A percentile compares a stretch with the other conserved stretches of the same genome.
Conservation (phyloP, 139 green algal genomes). For the Deuterostichococcus epilithicus region DNA sequence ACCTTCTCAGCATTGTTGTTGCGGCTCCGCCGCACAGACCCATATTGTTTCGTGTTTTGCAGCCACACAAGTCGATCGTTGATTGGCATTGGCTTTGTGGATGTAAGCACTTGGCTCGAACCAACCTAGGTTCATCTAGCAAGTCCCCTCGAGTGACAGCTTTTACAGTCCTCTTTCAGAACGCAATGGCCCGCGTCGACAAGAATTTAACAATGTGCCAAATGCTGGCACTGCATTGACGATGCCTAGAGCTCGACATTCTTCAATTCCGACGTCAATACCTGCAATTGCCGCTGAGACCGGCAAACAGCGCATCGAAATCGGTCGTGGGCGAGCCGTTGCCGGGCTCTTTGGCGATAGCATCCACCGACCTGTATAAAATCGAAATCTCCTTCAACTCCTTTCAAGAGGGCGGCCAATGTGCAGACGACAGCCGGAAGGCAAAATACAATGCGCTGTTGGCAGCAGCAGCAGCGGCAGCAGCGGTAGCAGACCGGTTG, state of each 20-base stretch:
- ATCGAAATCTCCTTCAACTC: neutral
- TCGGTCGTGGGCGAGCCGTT: slow-evolving; percentile 42
- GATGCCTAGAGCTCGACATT: no score
- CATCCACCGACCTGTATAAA: slow-evolving; percentile 27
- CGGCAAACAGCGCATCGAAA: slow-evolving; percentile 33
- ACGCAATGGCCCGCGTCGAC: no score
- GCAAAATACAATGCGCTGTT: neutral
- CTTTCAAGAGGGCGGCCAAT: neutral
- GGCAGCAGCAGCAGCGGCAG: neutral
- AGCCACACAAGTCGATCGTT: no score
- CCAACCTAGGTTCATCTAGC: no score
- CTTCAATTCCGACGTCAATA: neutral
- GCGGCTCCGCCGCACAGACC: neutral
- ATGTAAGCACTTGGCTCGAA: no score
- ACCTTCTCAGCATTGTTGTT: neutral
- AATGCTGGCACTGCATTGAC: no score
- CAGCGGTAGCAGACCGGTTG: neutral
- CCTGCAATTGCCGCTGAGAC: neutral
- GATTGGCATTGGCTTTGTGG: no score
- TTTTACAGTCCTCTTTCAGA: no score
- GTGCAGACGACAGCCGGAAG: neutral
- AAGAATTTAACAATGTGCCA: no score
- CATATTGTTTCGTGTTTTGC: neutral
- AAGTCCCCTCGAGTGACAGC: no score
- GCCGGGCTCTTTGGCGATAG: slow-evolving; percentile 30